Evolutionary conservation across 495 filamentous ascomycete genomes (phyloP).

Genomic region (Podospora bellae-mahoneyi): DNA sequence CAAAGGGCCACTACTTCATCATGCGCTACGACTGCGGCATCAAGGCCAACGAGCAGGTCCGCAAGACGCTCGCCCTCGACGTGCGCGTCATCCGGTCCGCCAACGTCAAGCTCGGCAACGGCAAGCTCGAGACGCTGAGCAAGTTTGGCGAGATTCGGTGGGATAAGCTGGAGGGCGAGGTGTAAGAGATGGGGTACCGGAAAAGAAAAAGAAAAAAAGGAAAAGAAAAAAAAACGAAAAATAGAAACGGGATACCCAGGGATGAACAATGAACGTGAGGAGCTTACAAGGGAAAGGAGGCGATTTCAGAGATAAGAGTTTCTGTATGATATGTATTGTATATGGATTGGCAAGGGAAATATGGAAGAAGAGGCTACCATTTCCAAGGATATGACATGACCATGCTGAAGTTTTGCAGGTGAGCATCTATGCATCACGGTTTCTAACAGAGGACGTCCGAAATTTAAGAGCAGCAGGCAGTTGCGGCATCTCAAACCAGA

Average conservation of each 20-base stretch:
- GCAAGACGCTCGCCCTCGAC: slow-evolving; percentile 75
- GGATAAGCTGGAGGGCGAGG: slow-evolving; percentile 23
- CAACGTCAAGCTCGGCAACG: slow-evolving; percentile 78
- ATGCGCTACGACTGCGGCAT: slow-evolving; percentile 87
- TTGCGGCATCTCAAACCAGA: too few species aligned
- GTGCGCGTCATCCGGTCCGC: slow-evolving; percentile 85
- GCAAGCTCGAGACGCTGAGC: slow-evolving; percentile 66
- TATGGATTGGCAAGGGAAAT: neutral
- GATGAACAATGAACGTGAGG: neutral
- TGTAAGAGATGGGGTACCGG: neutral
- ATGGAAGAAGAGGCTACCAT: neutral
- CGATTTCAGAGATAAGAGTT: neutral
- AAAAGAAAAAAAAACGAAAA: slow-evolving; percentile 1
- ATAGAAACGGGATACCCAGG: neutral
- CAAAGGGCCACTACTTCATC: slow-evolving; percentile 89
- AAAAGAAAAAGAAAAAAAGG: neutral
- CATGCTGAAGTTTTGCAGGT: neutral
- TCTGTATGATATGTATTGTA: slow-evolving; percentile 1
- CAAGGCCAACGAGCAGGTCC: slow-evolving; percentile 65
- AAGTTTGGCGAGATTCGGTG: slow-evolving; percentile 53
- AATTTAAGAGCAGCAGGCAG: too few species aligned
- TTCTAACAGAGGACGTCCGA: too few species aligned
- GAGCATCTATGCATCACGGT: too few species aligned
- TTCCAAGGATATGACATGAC: neutral
- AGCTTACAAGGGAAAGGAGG: neutral